Conservation (phyloP, 176 grass and related monocot genomes). For the Juncus effusus region DNA sequence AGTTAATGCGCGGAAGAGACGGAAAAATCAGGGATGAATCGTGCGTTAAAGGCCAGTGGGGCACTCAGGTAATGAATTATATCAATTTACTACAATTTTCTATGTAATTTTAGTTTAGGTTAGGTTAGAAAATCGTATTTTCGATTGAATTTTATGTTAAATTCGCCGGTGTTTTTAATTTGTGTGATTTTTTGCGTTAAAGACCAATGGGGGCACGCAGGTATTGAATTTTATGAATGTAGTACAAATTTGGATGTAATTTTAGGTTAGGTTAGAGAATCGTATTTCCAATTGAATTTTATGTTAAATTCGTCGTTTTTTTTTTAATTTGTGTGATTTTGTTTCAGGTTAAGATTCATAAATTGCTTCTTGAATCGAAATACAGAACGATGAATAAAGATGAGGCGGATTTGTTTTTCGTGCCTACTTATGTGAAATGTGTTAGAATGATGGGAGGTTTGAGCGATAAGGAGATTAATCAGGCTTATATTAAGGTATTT, state of each 20-base stretch:
- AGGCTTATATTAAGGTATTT: conserved; percentile 81
- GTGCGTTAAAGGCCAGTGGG: conserved; percentile 98
- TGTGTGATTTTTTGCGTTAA: neutral
- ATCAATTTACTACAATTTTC: neutral
- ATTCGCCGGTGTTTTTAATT: neutral
- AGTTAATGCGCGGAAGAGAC: conserved; percentile 63
- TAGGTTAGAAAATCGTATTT: neutral
- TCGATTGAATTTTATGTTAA: neutral
- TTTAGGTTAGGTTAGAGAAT: neutral
- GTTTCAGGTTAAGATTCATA: conserved; percentile 82
- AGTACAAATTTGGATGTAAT: no score
- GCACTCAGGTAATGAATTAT: conserved; percentile 52
- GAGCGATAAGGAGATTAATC: conserved; percentile 91
- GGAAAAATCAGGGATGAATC: conserved; percentile 38
- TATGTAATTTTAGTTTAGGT: neutral
- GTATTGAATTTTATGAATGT: neutral
- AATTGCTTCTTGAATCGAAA: conserved; percentile 74
- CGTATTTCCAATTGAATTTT: neutral
- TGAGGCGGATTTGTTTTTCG: conserved; percentile 84
- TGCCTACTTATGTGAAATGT: conserved; percentile 90
- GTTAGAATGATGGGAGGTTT: conserved; percentile 70
- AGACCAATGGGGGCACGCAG: neutral
- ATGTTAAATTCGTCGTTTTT: neutral
- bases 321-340: conserved; percentile 1
- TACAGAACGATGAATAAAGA: conserved; percentile 68